Base-by-base conservation (phyloP, 1,284 basidiomycete genomes). In the Leccinum insigne region DNA sequence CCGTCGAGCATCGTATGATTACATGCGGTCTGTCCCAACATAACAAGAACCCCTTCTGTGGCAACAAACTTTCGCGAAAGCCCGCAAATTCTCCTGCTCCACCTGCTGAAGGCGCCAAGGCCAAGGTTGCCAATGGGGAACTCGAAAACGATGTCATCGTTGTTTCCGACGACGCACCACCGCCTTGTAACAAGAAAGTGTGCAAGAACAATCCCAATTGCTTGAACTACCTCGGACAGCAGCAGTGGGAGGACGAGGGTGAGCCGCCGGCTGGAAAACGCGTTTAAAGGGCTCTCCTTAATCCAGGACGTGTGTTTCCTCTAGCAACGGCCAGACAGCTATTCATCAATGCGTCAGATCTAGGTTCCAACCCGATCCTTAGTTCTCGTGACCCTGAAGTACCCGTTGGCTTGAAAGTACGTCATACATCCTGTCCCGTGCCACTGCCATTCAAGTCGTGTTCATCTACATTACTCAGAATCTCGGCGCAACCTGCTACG, bases 401-500 rank as follows among this genome's bases (percentile, higher is more conserved):
- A 13, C 95, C 94, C 18, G 90, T 95, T 18, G 95, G 95, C 21
- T 78, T 97, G 64, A 90, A 86, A 83, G 93, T 90, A 72, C 13
- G 78, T 68, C 59, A 16, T 18, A 32, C 26, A 47, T 49, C 16
- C 16, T 54, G 38, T 64, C 23, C 10, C 57, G 18, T 52, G 35
- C 7, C 2, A 14, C 61, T 7, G 18, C 40, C 13, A 23, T 42
- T n/a, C 32, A 57, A 59, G 35, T 26, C 7, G 38, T 60, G 4
- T n/a, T 23, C 13, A 35, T 47, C 9, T 14, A 5, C 61, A 7
- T 9, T 26, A 40, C 3, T 16, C 70, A 95, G 90, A 98, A 98
- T 75, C 85, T 97, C 16, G 95, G 95, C 13, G 95, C 95, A 13
- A 97, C 95, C 4, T 95, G 94, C 73, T 96, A 96, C 70, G 94